Conservation (phyloP, 805 yeast species). For the Kodamaea laetipori region DNA sequence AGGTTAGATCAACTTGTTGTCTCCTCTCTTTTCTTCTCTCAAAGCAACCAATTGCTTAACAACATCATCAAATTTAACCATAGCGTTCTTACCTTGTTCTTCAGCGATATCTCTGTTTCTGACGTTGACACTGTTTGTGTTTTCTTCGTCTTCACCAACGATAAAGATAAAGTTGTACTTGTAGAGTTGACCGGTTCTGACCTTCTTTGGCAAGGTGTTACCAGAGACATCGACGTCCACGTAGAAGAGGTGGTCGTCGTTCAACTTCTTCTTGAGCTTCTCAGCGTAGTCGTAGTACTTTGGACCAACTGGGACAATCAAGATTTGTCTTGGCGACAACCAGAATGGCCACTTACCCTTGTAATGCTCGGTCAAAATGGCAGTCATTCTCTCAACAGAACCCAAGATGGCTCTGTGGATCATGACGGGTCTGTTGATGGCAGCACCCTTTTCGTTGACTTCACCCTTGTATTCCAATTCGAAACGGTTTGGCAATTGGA, state of each 20-base stretch:
- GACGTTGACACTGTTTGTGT: conserved; percentile 78
- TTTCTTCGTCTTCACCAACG: conserved; percentile 94
- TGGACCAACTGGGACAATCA: conserved; percentile 96
- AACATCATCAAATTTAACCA: conserved; percentile 71
- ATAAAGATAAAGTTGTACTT: conserved; percentile 94
- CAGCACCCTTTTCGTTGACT: conserved; percentile 55
- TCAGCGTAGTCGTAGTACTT: conserved; percentile 90
- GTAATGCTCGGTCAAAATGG: conserved; percentile 95
- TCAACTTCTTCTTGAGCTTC: conserved; percentile 65
- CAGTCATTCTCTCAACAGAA: conserved; percentile 98
- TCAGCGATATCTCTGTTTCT: conserved; percentile 95
- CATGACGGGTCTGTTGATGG: conserved; percentile 90
- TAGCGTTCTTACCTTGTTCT: conserved; percentile 90
- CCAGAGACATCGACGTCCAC: conserved; percentile 94
- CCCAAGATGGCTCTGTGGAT: conserved; percentile 99
- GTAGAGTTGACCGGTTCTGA: conserved; percentile 92
- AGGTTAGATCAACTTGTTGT: conserved; percentile 46
- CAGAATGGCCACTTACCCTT: conserved; percentile 99
- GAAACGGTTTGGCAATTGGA: conserved; percentile 95
- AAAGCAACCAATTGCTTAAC: conserved; percentile 66
- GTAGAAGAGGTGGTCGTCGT: conserved; percentile 72
- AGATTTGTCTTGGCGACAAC: conserved; percentile 98
- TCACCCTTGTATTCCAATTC: conserved; percentile 81
- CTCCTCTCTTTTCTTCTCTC: conserved; percentile 73
- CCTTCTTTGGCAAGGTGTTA: conserved; percentile 97